Base-by-base conservation (phyloP, 2,329 filamentous ascomycete species). In the Cytospora chrysosperma region DNA sequence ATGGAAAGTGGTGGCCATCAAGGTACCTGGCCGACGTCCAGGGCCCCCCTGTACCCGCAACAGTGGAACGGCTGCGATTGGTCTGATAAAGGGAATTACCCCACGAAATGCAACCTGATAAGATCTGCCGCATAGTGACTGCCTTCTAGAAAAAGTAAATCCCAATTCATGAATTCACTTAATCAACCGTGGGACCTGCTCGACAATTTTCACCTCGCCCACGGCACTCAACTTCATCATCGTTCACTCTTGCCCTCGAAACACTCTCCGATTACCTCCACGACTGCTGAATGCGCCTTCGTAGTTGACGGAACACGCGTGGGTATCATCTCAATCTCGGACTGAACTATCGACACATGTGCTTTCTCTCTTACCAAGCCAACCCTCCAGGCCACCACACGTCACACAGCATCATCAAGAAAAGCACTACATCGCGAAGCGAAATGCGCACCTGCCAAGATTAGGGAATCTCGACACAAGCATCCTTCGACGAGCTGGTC, bases 391-490 rank as follows among this genome's bases (percentile, higher is more conserved):
- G 32, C 30, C 28, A 28, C 27, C 28, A 54, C 40, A 34, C 27
- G 54, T 10, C 50, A 49, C 21, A 56, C 6, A 52, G 32, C 28
- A 65, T 50, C 43, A 37, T 56, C 43, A 12, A 47, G 21, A 55
- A 21, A 26, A 56, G 51, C 40, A 63, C 60, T 34, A 63, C 56
- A 51, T 65, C 61, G 60, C 64, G 62, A 58, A 65, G 62, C 64
- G 62, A 62, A 54, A 65, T 65, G 64, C 61, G 56, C 59, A 61
- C 56, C 64, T 65, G 56, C 61, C 54, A 61, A 62, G 64, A 65
- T 59, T 65, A 65, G 64, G 59, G 63, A 55, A 63, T 65, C 61
- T 63, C 56, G 61, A 60, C 60, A 60, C 56, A 54, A 61, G 60
- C 64, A 63, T 53, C 53, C 56, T 63, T 63, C 64, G 64, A 65